phyloP scores from a whole-genome alignment of 129 eudicot species.

The Flaveria linearis region DNA sequence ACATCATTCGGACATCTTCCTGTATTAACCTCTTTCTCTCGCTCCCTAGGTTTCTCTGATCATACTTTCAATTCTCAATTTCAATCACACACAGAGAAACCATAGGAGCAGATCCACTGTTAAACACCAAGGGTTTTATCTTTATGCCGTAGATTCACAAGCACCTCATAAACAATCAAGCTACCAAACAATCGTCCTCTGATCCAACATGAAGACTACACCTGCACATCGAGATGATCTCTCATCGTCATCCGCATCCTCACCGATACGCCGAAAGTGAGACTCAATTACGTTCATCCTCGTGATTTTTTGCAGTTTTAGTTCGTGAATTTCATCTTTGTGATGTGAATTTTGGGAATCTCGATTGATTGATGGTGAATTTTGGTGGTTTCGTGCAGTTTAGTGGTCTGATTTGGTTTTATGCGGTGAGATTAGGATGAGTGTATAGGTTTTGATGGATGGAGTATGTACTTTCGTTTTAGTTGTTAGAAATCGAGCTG shows the following conservation, averaged over 20 bases:
- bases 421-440: too few species aligned
- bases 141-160: constrained; percentile 19
- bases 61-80: constrained; percentile 3
- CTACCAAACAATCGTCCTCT: not conserved
- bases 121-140: constrained; percentile 22
- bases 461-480: too few species aligned
- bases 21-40: constrained; percentile 33
- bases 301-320: not conserved
- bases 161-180: not conserved
- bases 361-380: constrained; percentile 6
- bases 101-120: constrained; percentile 7
- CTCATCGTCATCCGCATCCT: constrained; percentile 33
- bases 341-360: constrained; percentile 19
- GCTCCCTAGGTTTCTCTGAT: constrained; percentile 44
- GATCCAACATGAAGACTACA: constrained; percentile 36
- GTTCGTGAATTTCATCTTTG: constrained; percentile 1
- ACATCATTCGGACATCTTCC: constrained; percentile 37
- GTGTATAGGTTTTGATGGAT: too few species aligned
- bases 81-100: constrained; percentile 24
- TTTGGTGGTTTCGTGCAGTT: not conserved
- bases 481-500: too few species aligned
- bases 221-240: constrained; percentile 33
- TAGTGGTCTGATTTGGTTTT: not conserved
- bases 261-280: constrained; percentile 45
- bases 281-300: constrained; percentile 5